A percentile compares a stretch with the other conserved stretches of the same genome.
Conservation (phyloP, 805 yeast genomes). For the Teunomyces barrocoloradensis region DNA sequence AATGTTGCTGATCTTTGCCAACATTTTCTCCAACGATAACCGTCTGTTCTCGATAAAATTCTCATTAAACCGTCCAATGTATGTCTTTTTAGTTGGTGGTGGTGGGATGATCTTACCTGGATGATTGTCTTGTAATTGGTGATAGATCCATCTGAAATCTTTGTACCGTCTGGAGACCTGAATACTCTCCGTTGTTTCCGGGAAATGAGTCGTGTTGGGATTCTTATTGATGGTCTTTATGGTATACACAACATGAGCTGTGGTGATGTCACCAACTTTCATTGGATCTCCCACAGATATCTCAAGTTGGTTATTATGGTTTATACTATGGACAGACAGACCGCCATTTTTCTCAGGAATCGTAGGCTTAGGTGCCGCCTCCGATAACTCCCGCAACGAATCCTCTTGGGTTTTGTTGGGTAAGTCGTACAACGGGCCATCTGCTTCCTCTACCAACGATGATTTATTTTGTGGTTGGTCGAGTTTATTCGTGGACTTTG, state of each 20-base stretch:
- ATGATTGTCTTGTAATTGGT: constrained; percentile 79
- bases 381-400: background rate
- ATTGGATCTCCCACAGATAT: constrained; percentile 86
- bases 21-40: constrained; percentile 81
- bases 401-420: constrained; percentile 17
- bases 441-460: constrained; percentile 41
- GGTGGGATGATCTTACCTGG: constrained; percentile 87
- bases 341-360: background rate
- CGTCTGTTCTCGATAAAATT: constrained; percentile 87
- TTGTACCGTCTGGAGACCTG: constrained; percentile 79
- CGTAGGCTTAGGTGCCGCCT: background rate
- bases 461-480: constrained; percentile 26
- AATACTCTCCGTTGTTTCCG: constrained; percentile 8
- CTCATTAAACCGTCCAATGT: constrained; percentile 86
- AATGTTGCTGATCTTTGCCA: constrained; percentile 62
- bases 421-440: constrained; percentile 55
- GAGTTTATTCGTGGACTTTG: constrained; percentile 11
- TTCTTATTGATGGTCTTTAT: constrained; percentile 62
- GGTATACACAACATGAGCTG: constrained; percentile 84
- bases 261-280: constrained; percentile 86
- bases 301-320: constrained; percentile 39
- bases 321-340: background rate
- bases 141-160: constrained; percentile 93
- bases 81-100: constrained; percentile 94
- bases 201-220: constrained; percentile 10